Percentiles rank a stretch among this genome's conserved stretches.
These are phyloP conservation scores for Przewalskia tangutica DNA, from an alignment of 257 asterid genomes.

Conservation along the genomic window DNA sequence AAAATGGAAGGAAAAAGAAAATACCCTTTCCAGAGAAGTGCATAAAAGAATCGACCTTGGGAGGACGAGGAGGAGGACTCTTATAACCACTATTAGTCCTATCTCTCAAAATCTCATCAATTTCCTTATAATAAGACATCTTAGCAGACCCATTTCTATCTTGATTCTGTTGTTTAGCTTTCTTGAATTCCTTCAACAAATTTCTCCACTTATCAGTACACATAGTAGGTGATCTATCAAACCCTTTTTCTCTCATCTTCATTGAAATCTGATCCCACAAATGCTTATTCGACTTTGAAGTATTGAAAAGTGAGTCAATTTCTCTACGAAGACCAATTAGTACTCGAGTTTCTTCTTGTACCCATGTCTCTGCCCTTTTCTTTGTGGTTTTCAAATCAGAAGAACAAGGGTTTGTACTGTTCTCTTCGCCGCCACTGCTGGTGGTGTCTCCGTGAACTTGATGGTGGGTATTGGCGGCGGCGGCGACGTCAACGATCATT, in stretches of 20 bases:
- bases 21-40: conserved; percentile 78
- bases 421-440: conserved; percentile 31
- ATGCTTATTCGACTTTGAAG: conserved; percentile 76
- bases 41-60: conserved; percentile 65
- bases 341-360: conserved; percentile 62
- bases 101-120: conserved; percentile 62
- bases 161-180: conserved; percentile 52
- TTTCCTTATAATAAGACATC: conserved; percentile 58
- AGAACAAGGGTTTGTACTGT: conserved; percentile 19
- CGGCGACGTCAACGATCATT: conserved; percentile 35
- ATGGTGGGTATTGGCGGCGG: neutral
- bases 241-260: conserved; percentile 89
- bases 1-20: neutral
- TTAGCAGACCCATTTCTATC: conserved; percentile 45
- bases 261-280: conserved; percentile 77
- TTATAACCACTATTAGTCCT: conserved; percentile 40
- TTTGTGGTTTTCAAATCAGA: conserved; percentile 32
- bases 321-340: conserved; percentile 64
- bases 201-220: conserved; percentile 96
- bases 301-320: conserved; percentile 61
- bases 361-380: conserved; percentile 93
- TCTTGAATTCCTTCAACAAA: conserved; percentile 76
- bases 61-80: conserved; percentile 31
- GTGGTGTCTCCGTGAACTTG: conserved; percentile 18
- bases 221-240: conserved; percentile 87